Percentiles rank a stretch among this genome's conserved stretches.
These are phyloP conservation scores for Blepharisma japonicum DNA, from an alignment of 73 alveolate species.

Conservation along the genomic window DNA sequence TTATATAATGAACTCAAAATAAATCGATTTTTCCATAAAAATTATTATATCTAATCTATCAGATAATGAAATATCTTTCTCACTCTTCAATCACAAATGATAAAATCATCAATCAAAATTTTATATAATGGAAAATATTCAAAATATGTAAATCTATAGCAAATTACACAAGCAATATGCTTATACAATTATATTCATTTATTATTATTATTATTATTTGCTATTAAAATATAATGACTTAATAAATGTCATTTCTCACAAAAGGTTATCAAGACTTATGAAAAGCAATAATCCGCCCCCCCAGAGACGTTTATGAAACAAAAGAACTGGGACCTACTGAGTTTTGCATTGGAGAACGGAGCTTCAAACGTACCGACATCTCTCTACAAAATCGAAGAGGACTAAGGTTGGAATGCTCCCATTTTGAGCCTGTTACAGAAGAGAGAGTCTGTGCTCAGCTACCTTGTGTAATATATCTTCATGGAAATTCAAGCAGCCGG, in stretches of 20 bases:
- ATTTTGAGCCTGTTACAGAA: slow-evolving; percentile 76
- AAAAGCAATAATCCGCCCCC: slow-evolving; percentile 94
- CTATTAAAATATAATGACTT: too few relatives aligned
- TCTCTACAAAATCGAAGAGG: slow-evolving; percentile 51
- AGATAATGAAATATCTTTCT: too few relatives aligned
- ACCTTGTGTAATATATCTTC: slow-evolving; percentile 90
- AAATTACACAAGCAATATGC: too few relatives aligned
- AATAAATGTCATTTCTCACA: background rate
- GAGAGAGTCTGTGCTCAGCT: slow-evolving; percentile 57
- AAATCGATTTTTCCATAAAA: too few relatives aligned
- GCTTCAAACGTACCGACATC: slow-evolving; percentile 55
- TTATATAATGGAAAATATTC: too few relatives aligned
- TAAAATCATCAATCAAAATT: too few relatives aligned
- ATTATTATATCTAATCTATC: too few relatives aligned
- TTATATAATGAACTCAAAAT: too few relatives aligned
- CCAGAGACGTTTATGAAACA: slow-evolving; percentile 69
- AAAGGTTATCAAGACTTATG: slow-evolving; percentile 81
- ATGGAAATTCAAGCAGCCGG: slow-evolving; percentile 89
- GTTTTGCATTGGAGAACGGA: slow-evolving; percentile 49
- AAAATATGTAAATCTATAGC: too few relatives aligned
- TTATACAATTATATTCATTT: too few relatives aligned
- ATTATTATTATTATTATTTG: too few relatives aligned
- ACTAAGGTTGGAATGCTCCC: slow-evolving; percentile 62
- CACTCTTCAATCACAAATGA: too few relatives aligned
- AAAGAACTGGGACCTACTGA: slow-evolving; percentile 75